A percentile compares a stretch with the other conserved stretches of the same genome.
phyloP scores from a whole-genome alignment of 139 green algal genomes.

The Auxenochlorella pyrenoidosa region DNA sequence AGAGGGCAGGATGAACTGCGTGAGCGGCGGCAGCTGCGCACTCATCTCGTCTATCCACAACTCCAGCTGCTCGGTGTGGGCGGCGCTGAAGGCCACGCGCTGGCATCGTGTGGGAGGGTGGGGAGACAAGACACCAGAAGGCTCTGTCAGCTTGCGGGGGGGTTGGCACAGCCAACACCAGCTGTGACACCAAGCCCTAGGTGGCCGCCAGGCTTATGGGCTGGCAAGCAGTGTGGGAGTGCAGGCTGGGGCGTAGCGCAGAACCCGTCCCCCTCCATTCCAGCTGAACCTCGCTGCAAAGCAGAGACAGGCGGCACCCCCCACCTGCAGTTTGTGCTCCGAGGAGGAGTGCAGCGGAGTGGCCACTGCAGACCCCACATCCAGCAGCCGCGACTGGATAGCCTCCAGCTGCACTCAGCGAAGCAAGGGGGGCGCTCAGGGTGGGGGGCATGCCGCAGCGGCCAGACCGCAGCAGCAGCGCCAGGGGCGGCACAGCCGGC shows the following conservation, averaged over 20 bases:
- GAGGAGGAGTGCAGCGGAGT: conserved; percentile 75
- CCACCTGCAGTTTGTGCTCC: conserved; percentile 67
- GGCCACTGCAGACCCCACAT: conserved; percentile 92
- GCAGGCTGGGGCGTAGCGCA: too few relatives aligned
- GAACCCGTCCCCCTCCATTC: too few relatives aligned
- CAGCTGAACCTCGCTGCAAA: neutral
- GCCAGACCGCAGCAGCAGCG: neutral
- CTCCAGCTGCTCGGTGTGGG: conserved; percentile 71
- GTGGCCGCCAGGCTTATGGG: too few relatives aligned
- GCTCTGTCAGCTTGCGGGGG: too few relatives aligned
- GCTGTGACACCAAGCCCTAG: too few relatives aligned
- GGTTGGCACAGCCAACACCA: too few relatives aligned
- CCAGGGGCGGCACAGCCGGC: neutral
- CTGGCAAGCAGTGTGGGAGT: too few relatives aligned
- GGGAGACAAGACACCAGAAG: too few relatives aligned
- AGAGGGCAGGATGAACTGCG: conserved; percentile 95
- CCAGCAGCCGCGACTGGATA: conserved; percentile 93
- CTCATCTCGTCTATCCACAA: conserved; percentile 91
- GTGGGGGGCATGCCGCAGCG: neutral
- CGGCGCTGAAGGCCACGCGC: conserved; percentile 68
- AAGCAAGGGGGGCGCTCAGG: neutral
- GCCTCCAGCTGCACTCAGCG: conserved; percentile 69
- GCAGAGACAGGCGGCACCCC: neutral
- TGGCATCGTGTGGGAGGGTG: neutral
- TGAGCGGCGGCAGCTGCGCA: conserved; percentile 80